Percentiles rank a stretch among this genome's conserved stretches.
phyloP scores from a whole-genome alignment of 306 rosid genomes.

The Vigna trinervia region DNA sequence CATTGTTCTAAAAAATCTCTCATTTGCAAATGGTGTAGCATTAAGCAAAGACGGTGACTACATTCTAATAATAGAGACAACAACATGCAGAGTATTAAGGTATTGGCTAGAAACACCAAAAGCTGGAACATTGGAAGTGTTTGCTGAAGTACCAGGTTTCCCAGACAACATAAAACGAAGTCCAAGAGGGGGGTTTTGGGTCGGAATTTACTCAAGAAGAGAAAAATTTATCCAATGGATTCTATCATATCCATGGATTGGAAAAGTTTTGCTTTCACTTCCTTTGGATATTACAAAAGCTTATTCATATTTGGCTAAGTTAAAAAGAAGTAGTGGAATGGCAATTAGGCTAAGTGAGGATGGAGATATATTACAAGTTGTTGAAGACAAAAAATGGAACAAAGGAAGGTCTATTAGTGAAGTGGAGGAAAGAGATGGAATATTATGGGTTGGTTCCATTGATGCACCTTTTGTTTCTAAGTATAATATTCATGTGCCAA shows the following conservation, averaged over 20 bases:
- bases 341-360: conserved; percentile 70
- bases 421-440: conserved; percentile 71
- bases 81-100: conserved; percentile 60
- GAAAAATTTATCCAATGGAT: conserved; percentile 48
- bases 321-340: conserved; percentile 57
- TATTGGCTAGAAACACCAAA: conserved; percentile 67
- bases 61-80: conserved; percentile 67
- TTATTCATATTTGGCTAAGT: conserved; percentile 55
- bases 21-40: conserved; percentile 81
- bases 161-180: conserved; percentile 83
- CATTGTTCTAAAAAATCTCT: conserved; percentile 57
- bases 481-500: conserved; percentile 33
- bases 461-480: conserved; percentile 61
- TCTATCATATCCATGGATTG: conserved; percentile 57
- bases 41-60: conserved; percentile 59
- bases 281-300: conserved; percentile 56
- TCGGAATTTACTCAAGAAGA: conserved; percentile 66
- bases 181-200: conserved; percentile 85
- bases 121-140: conserved; percentile 61
- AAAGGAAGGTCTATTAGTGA: conserved; percentile 66
- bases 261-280: conserved; percentile 56
- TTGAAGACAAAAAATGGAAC: conserved; percentile 50
- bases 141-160: conserved; percentile 70
- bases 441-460: conserved; percentile 75
- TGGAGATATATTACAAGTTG: conserved; percentile 61